Conservation (phyloP, 2,329 filamentous ascomycete genomes). For the Claviceps pusilla region DNA sequence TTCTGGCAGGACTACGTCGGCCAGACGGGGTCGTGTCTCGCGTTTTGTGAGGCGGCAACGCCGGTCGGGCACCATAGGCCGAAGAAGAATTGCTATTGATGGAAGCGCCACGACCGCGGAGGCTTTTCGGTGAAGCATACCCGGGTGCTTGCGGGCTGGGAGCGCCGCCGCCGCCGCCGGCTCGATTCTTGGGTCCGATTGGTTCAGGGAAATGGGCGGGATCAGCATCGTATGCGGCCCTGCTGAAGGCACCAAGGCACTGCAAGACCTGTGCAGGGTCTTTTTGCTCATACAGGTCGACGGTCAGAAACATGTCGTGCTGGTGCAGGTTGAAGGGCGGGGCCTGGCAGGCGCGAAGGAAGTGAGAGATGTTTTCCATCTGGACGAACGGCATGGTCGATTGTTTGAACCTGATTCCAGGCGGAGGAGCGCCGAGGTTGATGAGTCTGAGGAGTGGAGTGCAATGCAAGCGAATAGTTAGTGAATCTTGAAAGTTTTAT, state of each 20-base stretch:
- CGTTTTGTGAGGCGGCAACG: constrained; percentile 31
- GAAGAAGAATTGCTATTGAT: constrained; percentile 45
- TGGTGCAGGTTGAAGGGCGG: constrained; percentile 76
- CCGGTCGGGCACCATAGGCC: constrained; percentile 25
- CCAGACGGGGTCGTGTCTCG: constrained; percentile 37
- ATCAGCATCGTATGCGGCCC: constrained; percentile 61
- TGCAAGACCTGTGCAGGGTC: constrained; percentile 93
- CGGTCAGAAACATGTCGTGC: constrained; percentile 92
- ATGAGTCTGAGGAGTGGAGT: constrained; percentile 46
- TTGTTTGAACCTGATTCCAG: constrained; percentile 76
- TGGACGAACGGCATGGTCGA: constrained; percentile 96
- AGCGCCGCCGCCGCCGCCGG: constrained; percentile 24
- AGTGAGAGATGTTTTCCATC: constrained; percentile 98
- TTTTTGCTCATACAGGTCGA: constrained; percentile 90
- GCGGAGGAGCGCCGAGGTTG: constrained; percentile 62
- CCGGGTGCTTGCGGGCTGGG: constrained; percentile 56
- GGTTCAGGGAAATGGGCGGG: constrained; percentile 57
- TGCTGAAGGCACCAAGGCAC: constrained; percentile 81
- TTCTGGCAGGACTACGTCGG: constrained; percentile 48
- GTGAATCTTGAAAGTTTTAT: neutral
- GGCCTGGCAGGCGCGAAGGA: constrained; percentile 73
- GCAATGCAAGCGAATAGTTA: neutral
- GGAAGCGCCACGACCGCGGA: constrained; percentile 34
- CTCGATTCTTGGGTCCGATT: constrained; percentile 57
- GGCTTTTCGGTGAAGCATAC: constrained; percentile 28